Percentiles rank a stretch among this genome's conserved stretches.
phyloP scores from a whole-genome alignment of 2,329 filamentous ascomycete genomes.

The Botrytis byssoidea region DNA sequence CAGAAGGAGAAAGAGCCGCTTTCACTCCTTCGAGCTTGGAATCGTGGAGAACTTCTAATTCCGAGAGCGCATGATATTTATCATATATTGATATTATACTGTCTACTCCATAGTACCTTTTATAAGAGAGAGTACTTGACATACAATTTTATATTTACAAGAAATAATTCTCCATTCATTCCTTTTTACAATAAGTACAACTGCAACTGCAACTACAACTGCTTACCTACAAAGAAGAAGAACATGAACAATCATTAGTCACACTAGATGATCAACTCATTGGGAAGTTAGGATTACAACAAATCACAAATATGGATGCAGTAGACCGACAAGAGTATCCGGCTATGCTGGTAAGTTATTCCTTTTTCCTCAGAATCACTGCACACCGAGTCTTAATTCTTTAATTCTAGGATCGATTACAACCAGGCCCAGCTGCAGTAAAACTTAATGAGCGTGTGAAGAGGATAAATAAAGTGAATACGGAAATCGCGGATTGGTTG shows the following conservation, averaged over 20 bases:
- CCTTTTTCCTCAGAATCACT: constrained; percentile 25
- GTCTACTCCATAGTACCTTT: background rate
- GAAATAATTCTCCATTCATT: background rate
- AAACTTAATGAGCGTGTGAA: constrained; percentile 84
- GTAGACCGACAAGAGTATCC: constrained; percentile 89
- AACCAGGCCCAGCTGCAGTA: constrained; percentile 76
- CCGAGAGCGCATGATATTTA: constrained; percentile 6
- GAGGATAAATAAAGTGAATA: constrained; percentile 81
- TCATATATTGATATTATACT: background rate
- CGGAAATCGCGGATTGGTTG: constrained; percentile 93
- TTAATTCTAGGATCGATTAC: constrained; percentile 66
- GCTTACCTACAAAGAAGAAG: background rate
- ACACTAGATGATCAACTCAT: constrained; percentile 25
- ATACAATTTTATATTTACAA: background rate
- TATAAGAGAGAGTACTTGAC: background rate
- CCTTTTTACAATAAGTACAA: background rate
- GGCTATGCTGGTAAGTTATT: constrained; percentile 76
- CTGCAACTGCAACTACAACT: background rate
- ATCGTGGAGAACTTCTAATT: constrained; percentile 9
- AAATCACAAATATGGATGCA: constrained; percentile 60
- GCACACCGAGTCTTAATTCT: constrained; percentile 17
- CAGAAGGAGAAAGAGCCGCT: constrained; percentile 8
- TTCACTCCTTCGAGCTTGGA: constrained; percentile 6
- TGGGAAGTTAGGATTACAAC: constrained; percentile 14
- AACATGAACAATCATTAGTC: constrained; percentile 34